Evolutionary conservation across 768 basidiomycete species (phyloP).

Genomic region (Hygrocybe coccinea): DNA sequence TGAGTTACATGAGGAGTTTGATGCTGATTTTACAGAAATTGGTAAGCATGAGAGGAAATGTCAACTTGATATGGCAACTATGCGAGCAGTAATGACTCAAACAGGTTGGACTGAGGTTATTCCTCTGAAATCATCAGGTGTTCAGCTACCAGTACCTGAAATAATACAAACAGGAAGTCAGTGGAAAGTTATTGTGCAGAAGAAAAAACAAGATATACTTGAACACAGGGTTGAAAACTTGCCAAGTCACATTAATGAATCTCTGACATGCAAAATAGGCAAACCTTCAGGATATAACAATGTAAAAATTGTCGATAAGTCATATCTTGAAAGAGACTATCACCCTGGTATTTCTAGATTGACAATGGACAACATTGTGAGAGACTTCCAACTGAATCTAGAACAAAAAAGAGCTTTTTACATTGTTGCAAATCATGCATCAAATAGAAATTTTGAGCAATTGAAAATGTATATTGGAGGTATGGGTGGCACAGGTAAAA

Average conservation of each 20-base stretch:
- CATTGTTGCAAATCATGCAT: slow-evolving; percentile 28
- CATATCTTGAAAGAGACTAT: slow-evolving; percentile 8
- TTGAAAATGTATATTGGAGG: slow-evolving; percentile 33
- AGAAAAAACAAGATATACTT: slow-evolving; percentile 7
- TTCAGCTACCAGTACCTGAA: background rate
- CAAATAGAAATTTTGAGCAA: slow-evolving; percentile 10
- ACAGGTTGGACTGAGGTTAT: background rate
- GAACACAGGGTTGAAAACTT: slow-evolving; percentile 1
- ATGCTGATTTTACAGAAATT: background rate
- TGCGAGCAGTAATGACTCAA: background rate
- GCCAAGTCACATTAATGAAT: background rate
- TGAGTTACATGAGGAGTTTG: background rate
- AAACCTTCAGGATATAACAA: background rate
- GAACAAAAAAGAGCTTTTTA: slow-evolving; percentile 31
- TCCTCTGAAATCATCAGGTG: background rate
- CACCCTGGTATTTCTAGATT: slow-evolving; percentile 3
- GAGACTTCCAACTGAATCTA: too few species aligned
- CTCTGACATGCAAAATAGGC: background rate
- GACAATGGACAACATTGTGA: slow-evolving; percentile 18
- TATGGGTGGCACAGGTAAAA: slow-evolving; percentile 33
- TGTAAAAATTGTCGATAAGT: slow-evolving; percentile 23
- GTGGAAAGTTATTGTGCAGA: slow-evolving; percentile 10
- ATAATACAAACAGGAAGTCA: slow-evolving; percentile 1
- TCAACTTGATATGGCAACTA: background rate
- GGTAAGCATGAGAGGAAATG: background rate